These are phyloP conservation scores for Chrysoporthe cubensis DNA, from an alignment of 2,329 filamentous ascomycete species.

Conservation along the genomic window DNA sequence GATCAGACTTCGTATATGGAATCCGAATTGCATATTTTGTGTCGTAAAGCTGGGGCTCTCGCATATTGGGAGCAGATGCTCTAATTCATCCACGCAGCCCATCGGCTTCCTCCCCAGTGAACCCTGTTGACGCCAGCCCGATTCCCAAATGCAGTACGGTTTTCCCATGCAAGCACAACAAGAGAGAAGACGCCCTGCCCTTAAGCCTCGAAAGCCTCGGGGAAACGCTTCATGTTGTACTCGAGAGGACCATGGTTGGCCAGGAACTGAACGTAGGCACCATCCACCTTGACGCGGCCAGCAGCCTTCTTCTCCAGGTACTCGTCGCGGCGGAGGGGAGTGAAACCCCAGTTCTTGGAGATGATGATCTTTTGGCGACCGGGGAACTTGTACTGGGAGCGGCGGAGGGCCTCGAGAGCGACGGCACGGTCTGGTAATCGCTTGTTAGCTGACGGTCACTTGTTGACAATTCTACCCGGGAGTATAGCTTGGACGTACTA, in stretches of 20 bases:
- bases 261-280: slow-evolving; percentile 99
- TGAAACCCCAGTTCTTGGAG: slow-evolving; percentile 99
- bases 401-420: slow-evolving; percentile 97
- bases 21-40: slow-evolving; percentile 28
- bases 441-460: slow-evolving; percentile 33
- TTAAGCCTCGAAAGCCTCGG: slow-evolving; percentile 78
- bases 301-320: slow-evolving; percentile 94
- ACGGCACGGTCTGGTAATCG: slow-evolving; percentile 72
- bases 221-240: slow-evolving; percentile 93
- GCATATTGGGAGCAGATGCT: slow-evolving; percentile 19
- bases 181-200: slow-evolving; percentile 34
- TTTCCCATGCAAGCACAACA: slow-evolving; percentile 33
- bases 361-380: slow-evolving; percentile 99
- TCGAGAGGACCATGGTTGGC: slow-evolving; percentile 86
- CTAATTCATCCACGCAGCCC: slow-evolving; percentile 20
- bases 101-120: slow-evolving; percentile 26
- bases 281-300: slow-evolving; percentile 93
- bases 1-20: slow-evolving; percentile 12
- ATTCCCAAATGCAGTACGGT: slow-evolving; percentile 43
- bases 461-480: neutral
- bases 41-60: slow-evolving; percentile 25
- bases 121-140: slow-evolving; percentile 48
- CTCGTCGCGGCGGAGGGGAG: slow-evolving; percentile 94
- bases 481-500: slow-evolving; percentile 57
- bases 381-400: slow-evolving; percentile 99